A percentile compares a stretch with the other conserved stretches of the same genome.
Evolutionary conservation across 208 protist species (phyloP).

Genomic region (Wallacemonas sp.): DNA sequence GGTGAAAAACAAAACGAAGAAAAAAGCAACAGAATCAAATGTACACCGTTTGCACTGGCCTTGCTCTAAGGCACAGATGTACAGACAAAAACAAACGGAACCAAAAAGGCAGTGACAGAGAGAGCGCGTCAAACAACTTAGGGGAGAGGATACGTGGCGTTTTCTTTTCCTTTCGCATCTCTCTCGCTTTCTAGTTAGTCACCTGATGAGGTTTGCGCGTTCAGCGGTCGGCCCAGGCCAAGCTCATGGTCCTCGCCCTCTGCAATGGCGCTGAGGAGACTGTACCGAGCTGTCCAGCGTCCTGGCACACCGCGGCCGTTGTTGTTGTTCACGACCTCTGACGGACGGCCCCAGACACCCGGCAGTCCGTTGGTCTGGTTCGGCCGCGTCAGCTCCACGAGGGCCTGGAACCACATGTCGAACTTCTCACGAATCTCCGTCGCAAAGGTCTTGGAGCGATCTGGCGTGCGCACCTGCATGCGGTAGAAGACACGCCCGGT

Average conservation of each 20-base stretch:
- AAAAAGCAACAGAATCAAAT: slow-evolving; percentile 14
- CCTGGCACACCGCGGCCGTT: slow-evolving; percentile 24
- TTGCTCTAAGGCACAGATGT: neutral
- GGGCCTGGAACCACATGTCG: slow-evolving; percentile 69
- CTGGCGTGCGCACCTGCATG: slow-evolving; percentile 47
- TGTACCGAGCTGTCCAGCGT: slow-evolving; percentile 58
- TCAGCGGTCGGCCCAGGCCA: neutral
- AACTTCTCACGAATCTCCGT: slow-evolving; percentile 80
- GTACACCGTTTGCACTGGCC: too few relatives aligned
- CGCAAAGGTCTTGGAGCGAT: slow-evolving; percentile 50
- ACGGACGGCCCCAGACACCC: slow-evolving; percentile 49
- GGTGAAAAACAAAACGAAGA: slow-evolving; percentile 14
- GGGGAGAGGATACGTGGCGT: too few relatives aligned
- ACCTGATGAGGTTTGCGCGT: slow-evolving; percentile 17
- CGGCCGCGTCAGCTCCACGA: slow-evolving; percentile 48
- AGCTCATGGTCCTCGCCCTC: slow-evolving; percentile 17
- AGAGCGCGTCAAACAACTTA: too few relatives aligned
- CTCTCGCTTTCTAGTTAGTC: slow-evolving; percentile 5
- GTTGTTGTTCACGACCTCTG: slow-evolving; percentile 23
- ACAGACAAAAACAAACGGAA: slow-evolving; percentile 15
- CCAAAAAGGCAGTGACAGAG: slow-evolving; percentile 24
- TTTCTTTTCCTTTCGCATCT: too few relatives aligned
- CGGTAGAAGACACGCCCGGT: slow-evolving; percentile 62
- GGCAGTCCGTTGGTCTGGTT: slow-evolving; percentile 36
- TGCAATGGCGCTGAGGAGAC: slow-evolving; percentile 49